Evolutionary conservation across 331 rosid species (phyloP).

Genomic region (Ulmus americana): DNA sequence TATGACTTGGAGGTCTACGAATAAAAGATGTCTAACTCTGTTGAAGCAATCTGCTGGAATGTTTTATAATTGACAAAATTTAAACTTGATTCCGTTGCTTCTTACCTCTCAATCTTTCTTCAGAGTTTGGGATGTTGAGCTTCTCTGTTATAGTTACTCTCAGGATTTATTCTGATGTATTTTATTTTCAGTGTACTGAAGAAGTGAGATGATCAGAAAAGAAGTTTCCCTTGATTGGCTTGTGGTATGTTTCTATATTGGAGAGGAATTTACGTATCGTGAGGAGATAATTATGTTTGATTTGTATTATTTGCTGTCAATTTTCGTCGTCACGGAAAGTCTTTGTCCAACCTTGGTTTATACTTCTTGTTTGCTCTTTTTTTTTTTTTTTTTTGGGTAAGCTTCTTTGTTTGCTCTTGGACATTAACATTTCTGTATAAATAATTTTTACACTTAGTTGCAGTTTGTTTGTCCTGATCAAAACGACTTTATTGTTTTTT

Average conservation of each 20-base stretch:
- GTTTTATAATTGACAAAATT: background rate
- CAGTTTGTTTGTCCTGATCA: background rate
- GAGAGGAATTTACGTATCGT: background rate
- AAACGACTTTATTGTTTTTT: background rate
- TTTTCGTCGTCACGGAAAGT: background rate
- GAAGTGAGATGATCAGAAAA: constrained; percentile 46
- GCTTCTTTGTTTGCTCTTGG: background rate
- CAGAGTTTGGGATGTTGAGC: background rate
- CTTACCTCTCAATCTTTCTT: background rate
- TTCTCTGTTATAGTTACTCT: background rate
- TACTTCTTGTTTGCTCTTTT: constrained; percentile 1
- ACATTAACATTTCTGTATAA: background rate
- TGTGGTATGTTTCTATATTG: constrained; percentile 12
- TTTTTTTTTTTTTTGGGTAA: too few relatives aligned
- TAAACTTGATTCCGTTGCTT: constrained; percentile 5
- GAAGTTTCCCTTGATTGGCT: constrained; percentile 19
- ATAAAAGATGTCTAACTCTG: too few relatives aligned
- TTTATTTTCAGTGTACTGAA: constrained; percentile 66
- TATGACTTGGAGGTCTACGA: too few relatives aligned
- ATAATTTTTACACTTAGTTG: background rate
- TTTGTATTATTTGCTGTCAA: constrained; percentile 1
- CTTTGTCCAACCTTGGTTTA: constrained; percentile 5
- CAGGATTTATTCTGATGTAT: constrained; percentile 26
- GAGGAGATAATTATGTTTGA: background rate
- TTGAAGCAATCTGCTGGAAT: too few relatives aligned